phyloP scores from a whole-genome alignment of 1,139 yeast species.

The Candida sp. region DNA sequence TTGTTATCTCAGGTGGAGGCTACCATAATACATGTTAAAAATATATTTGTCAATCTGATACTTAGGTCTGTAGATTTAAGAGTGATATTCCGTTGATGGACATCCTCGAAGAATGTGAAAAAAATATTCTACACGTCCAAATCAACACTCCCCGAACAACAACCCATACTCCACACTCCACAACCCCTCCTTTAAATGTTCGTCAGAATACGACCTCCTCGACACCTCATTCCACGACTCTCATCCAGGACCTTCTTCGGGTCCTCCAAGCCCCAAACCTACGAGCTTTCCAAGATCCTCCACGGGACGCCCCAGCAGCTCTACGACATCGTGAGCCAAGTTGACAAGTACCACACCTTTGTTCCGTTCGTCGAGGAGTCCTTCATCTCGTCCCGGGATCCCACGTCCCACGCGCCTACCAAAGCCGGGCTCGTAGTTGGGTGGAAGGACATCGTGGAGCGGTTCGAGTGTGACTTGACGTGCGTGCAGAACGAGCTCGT shows the following conservation, averaged over 20 bases:
- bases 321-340: constrained; percentile 75
- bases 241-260: constrained; percentile 12
- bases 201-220: constrained; percentile 6
- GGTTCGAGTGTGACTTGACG: constrained; percentile 67
- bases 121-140: no score
- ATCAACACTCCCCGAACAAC: background rate
- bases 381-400: constrained; percentile 47
- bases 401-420: constrained; percentile 45
- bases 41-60: background rate
- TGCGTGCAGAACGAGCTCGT: constrained; percentile 51
- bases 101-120: no score
- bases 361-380: constrained; percentile 87
- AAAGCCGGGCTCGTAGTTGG: constrained; percentile 82
- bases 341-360: constrained; percentile 71
- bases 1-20: background rate
- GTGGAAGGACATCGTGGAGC: constrained; percentile 78
- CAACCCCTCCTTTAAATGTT: background rate
- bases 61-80: no score
- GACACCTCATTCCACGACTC: background rate
- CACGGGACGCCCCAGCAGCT: constrained; percentile 57
- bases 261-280: constrained; percentile 14
- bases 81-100: no score
- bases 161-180: background rate
- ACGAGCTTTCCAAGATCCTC: constrained; percentile 27
- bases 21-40: constrained; percentile 3